phyloP scores from a whole-genome alignment of 345 rosid species.

The Gossypium australe region DNA sequence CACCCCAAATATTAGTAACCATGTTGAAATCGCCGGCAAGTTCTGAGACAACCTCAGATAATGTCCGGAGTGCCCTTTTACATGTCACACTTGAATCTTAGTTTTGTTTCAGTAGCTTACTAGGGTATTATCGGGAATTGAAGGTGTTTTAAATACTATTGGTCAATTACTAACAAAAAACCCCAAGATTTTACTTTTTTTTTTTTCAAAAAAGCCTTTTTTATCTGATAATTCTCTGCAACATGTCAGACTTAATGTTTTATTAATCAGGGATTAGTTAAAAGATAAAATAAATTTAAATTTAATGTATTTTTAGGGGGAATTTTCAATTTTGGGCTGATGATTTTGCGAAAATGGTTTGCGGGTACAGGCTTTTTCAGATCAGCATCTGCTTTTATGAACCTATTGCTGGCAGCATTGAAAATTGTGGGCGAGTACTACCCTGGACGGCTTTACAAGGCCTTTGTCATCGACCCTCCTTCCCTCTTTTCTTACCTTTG shows the following conservation, averaged over 20 bases:
- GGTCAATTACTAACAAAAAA: constrained; percentile 23
- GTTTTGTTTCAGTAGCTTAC: neutral
- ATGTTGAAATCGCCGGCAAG: constrained; percentile 40
- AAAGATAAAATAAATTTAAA: too few relatives aligned
- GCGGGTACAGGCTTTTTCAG: constrained; percentile 79
- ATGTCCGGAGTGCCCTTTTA: constrained; percentile 46
- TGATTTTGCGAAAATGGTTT: neutral
- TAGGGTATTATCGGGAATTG: constrained; percentile 60
- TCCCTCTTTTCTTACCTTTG: constrained; percentile 82
- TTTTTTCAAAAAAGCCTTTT: constrained; percentile 7
- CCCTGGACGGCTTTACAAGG: constrained; percentile 73
- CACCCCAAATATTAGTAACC: neutral
- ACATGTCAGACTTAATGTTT: neutral
- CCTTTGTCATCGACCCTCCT: constrained; percentile 94
- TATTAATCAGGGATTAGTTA: neutral
- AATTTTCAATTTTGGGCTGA: too few relatives aligned
- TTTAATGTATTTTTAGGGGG: too few relatives aligned
- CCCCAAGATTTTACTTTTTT: neutral
- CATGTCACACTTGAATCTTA: constrained; percentile 23
- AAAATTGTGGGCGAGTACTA: constrained; percentile 74
- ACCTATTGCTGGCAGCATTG: constrained; percentile 61
- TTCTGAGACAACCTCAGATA: constrained; percentile 28
- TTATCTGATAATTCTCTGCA: constrained; percentile 7
- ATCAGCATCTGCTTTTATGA: constrained; percentile 88
- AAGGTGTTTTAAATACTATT: constrained; percentile 8